Percentiles rank a stretch among this genome's conserved stretches.
phyloP scores from a whole-genome alignment of 139 green algal genomes.

The Chlamydomonas sp. region DNA sequence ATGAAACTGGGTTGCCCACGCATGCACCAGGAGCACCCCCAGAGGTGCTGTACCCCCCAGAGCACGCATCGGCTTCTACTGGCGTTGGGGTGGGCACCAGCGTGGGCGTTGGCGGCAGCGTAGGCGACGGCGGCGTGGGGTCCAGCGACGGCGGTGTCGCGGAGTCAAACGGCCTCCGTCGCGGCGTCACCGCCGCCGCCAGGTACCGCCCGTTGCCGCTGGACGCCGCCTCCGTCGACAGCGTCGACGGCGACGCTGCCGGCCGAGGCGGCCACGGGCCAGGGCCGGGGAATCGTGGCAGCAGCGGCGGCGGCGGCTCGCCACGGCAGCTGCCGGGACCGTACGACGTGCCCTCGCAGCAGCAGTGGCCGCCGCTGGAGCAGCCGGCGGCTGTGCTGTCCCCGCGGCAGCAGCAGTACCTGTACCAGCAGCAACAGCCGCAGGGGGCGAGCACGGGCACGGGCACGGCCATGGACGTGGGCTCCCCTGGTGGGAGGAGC shows the following conservation, averaged over 20 bases:
- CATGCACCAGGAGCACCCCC: background rate
- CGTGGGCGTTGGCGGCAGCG: background rate
- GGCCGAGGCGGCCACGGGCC: background rate
- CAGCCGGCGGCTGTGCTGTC: background rate
- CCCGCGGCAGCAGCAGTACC: background rate
- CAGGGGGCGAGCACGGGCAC: background rate
- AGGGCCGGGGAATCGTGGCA: background rate
- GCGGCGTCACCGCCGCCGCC: slow-evolving; percentile 24
- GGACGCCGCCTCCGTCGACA: background rate
- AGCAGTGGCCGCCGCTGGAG: slow-evolving; percentile 8
- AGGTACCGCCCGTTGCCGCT: slow-evolving; percentile 17
- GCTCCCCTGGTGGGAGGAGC: background rate
- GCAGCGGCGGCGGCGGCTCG: background rate
- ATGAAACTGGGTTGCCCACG: too few relatives aligned
- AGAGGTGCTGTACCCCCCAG: slow-evolving; percentile 19
- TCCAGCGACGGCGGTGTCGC: background rate
- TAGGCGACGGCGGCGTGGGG: background rate
- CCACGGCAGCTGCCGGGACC: slow-evolving; percentile 9
- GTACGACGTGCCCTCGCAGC: slow-evolving; percentile 28
- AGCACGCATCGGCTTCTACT: too few relatives aligned
- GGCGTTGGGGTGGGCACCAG: background rate
- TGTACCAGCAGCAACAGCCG: slow-evolving; percentile 10
- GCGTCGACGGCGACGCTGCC: background rate
- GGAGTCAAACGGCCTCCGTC: background rate
- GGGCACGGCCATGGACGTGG: background rate